Percentiles rank a stretch among this genome's conserved stretches.
Conservation (phyloP, 495 filamentous ascomycete species). For the Podospora sp. region DNA sequence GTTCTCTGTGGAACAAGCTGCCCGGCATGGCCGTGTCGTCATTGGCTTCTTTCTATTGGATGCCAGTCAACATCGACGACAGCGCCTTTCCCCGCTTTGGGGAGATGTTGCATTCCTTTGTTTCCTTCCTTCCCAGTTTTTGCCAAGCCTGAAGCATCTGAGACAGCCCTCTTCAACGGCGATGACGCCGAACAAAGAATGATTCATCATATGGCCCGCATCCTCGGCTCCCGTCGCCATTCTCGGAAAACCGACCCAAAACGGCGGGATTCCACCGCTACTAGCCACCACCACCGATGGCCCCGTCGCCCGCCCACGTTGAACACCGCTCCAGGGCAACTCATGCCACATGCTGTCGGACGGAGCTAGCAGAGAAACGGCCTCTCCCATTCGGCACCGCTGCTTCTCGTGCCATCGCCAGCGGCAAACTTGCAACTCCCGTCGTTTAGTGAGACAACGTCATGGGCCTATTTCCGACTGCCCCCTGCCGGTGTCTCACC, state of each 20-base stretch:
- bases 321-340: too few species aligned
- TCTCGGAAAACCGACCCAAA: neutral
- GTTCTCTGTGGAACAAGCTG: neutral
- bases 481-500: conserved; percentile 4
- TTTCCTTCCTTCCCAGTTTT: neutral
- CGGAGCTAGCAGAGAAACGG: conserved; percentile 1
- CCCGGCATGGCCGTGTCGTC: neutral
- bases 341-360: neutral
- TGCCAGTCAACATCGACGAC: neutral
- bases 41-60: neutral
- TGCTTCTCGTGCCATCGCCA: neutral
- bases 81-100: neutral
- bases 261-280: neutral
- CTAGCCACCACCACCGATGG: neutral
- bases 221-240: neutral
- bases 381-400: conserved; percentile 1
- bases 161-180: neutral
- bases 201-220: neutral
- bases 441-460: neutral
- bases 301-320: too few species aligned
- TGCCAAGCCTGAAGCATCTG: neutral
- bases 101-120: neutral
- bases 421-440: neutral
- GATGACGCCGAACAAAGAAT: neutral
- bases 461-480: neutral